These are phyloP conservation scores for Saturnispora quitensis DNA, from an alignment of 805 yeast genomes.

Conservation along the genomic window DNA sequence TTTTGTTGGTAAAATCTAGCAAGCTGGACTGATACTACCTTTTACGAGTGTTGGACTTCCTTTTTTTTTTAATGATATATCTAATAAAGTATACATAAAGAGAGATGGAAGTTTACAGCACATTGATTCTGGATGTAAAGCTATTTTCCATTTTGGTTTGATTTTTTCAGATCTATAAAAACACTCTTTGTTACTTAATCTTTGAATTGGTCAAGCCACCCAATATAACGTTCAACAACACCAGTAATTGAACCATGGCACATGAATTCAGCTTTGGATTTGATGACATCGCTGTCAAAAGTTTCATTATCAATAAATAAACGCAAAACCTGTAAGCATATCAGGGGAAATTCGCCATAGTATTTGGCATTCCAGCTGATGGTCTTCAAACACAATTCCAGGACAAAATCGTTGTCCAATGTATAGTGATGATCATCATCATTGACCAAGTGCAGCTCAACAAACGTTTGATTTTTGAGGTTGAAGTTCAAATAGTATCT, in stretches of 20 bases:
- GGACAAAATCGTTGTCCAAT: slow-evolving; percentile 29
- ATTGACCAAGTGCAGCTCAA: slow-evolving; percentile 8
- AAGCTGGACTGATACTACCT: not conserved
- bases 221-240: slow-evolving; percentile 1
- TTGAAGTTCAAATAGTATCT: slow-evolving; percentile 31
- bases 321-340: slow-evolving; percentile 34
- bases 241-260: slow-evolving; percentile 16
- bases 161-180: not conserved
- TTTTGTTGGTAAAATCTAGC: not conserved
- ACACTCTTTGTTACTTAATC: not conserved
- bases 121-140: not conserved
- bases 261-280: slow-evolving; percentile 32
- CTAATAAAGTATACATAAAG: not conserved
- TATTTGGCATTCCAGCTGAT: slow-evolving; percentile 58
- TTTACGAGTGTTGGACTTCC: not conserved
- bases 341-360: slow-evolving; percentile 45
- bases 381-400: slow-evolving; percentile 37
- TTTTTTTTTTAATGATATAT: too few relatives aligned
- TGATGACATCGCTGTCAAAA: slow-evolving; percentile 28
- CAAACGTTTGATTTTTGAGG: slow-evolving; percentile 11
- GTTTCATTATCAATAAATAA: slow-evolving; percentile 30
- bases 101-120: not conserved
- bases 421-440: slow-evolving; percentile 2
- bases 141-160: not conserved
- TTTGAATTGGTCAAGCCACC: slow-evolving; percentile 7